Evolutionary conservation across 495 filamentous ascomycete genomes (phyloP).

Genomic region (Cercophora scortea): DNA sequence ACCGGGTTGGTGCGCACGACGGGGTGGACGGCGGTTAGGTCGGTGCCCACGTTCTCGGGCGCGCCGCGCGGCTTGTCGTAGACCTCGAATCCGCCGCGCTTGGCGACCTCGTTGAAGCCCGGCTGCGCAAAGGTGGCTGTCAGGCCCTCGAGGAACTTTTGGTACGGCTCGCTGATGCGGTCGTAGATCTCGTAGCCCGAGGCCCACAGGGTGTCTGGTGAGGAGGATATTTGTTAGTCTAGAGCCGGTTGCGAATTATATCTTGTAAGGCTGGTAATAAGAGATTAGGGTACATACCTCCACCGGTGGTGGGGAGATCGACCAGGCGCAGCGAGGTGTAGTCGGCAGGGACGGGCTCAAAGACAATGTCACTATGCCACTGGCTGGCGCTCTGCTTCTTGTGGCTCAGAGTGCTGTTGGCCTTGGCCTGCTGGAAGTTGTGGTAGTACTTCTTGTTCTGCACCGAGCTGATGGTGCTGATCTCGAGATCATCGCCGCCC

Average conservation of each 20-base stretch:
- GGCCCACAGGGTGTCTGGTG: conserved; percentile 47
- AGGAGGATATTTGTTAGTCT: background rate
- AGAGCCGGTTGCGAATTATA: no score
- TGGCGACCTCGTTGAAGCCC: conserved; percentile 46
- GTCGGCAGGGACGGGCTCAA: conserved; percentile 56
- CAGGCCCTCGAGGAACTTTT: conserved; percentile 58
- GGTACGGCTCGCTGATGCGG: conserved; percentile 55
- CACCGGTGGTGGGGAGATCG: conserved; percentile 56
- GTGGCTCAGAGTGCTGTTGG: conserved; percentile 13
- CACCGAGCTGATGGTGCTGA: conserved; percentile 60
- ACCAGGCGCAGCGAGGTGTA: conserved; percentile 54
- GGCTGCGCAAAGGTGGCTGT: conserved; percentile 58
- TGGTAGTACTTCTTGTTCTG: conserved; percentile 49
- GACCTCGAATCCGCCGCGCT: conserved; percentile 44
- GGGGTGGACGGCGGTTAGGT: conserved; percentile 55
- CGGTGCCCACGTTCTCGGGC: conserved; percentile 55
- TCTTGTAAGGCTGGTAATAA: no score
- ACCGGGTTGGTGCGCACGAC: conserved; percentile 72
- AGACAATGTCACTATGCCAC: conserved; percentile 62
- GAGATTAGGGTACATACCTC: conserved; percentile 39
- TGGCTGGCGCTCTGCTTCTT: conserved; percentile 31
- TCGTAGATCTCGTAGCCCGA: conserved; percentile 71
- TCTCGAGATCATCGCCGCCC: conserved; percentile 58
- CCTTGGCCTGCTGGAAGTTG: background rate
- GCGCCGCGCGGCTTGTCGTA: conserved; percentile 52